Conservation (phyloP, 176 grass and related monocot genomes). For the Themeda triandra region DNA sequence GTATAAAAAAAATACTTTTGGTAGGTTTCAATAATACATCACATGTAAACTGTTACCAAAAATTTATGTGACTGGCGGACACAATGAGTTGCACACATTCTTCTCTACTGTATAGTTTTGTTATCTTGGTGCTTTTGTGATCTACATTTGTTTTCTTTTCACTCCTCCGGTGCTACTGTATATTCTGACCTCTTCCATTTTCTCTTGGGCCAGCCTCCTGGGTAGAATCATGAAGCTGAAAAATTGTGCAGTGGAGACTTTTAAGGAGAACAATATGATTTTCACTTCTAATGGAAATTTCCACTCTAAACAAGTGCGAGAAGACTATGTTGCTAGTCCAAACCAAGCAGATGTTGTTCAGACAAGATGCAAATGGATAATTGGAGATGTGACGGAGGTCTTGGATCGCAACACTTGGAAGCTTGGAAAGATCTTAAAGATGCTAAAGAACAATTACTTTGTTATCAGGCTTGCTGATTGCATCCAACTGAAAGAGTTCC, state of each 20-base stretch:
- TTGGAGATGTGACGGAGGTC: slow-evolving; percentile 69
- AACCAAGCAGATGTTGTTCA: slow-evolving; percentile 27
- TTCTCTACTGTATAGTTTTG: neutral
- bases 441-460: slow-evolving; percentile 45
- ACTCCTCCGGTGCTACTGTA: neutral
- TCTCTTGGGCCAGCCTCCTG: neutral
- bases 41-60: neutral
- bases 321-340: slow-evolving; percentile 22
- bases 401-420: slow-evolving; percentile 59
- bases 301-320: slow-evolving; percentile 14
- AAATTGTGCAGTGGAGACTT: slow-evolving; percentile 2
- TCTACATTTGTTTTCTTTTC: neutral
- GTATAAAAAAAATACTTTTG: neutral
- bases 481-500: slow-evolving; percentile 67
- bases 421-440: slow-evolving; percentile 58
- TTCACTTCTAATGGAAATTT: slow-evolving; percentile 20
- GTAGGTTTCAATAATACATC: neutral
- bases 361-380: slow-evolving; percentile 51
- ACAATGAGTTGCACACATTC: neutral
- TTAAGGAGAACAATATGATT: slow-evolving; percentile 29
- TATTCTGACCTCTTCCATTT: slow-evolving; percentile 20
- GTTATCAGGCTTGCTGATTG: slow-evolving; percentile 52
- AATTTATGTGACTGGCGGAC: neutral
- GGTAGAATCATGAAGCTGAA: slow-evolving; percentile 45
- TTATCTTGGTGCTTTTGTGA: neutral